Percentiles rank a stretch among this genome's conserved stretches.
Conservation (phyloP, 768 basidiomycete species). For the Pholiota microspora region DNA sequence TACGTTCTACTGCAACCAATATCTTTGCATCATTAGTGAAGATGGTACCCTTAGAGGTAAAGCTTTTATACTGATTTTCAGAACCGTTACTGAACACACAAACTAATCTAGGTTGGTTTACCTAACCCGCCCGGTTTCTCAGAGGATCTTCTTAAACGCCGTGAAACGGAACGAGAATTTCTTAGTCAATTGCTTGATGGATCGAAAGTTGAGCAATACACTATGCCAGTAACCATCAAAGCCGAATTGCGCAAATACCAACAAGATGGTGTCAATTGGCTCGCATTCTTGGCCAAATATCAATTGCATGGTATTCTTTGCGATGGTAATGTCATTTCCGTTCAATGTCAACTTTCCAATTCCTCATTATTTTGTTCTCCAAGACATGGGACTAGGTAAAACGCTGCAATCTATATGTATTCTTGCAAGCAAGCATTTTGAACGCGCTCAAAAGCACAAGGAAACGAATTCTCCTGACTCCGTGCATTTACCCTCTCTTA, state of each 20-base stretch:
- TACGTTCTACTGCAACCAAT: conserved; percentile 92
- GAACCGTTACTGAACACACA: background rate
- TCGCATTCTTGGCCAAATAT: conserved; percentile 97
- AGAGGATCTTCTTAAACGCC: conserved; percentile 78
- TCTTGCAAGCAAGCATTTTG: conserved; percentile 88
- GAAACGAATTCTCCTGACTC: conserved; percentile 70
- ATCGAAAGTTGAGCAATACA: conserved; percentile 88
- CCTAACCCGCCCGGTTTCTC: conserved; percentile 95
- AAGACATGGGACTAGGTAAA: conserved; percentile 99
- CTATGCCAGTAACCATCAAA: conserved; percentile 83
- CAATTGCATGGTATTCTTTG: conserved; percentile 97
- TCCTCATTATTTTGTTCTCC: background rate
- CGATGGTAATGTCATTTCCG: conserved; percentile 62
- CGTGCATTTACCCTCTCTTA: conserved; percentile 88
- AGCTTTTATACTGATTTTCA: conserved; percentile 9
- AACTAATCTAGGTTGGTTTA: conserved; percentile 74
- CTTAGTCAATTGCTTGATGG: conserved; percentile 93
- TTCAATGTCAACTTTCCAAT: background rate
- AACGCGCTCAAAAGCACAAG: conserved; percentile 69
- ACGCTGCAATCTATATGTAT: conserved; percentile 98
- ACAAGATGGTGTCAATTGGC: conserved; percentile 98
- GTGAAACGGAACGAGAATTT: conserved; percentile 88
- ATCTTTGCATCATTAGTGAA: conserved; percentile 97
- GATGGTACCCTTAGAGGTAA: conserved; percentile 96
- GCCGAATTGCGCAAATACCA: conserved; percentile 97